Percentiles rank a stretch among this genome's conserved stretches.
phyloP scores from a whole-genome alignment of 768 basidiomycete genomes.

The Leucogyrophana mollusca region DNA sequence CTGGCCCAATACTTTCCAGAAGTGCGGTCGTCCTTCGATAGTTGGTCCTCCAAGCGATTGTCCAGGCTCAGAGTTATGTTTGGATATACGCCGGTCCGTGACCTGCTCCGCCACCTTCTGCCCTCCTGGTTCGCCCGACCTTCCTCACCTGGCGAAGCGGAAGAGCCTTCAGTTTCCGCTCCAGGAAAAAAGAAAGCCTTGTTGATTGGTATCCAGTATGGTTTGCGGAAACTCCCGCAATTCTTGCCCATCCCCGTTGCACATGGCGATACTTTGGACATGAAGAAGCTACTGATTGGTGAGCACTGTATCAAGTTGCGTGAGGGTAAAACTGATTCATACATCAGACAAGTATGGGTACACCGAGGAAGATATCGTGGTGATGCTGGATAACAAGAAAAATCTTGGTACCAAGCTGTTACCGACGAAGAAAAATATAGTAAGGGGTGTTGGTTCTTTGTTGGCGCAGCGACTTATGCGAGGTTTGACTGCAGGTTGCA shows the following conservation, averaged over 20 bases:
- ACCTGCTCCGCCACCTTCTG: too few species aligned
- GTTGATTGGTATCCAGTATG: constrained; percentile 1
- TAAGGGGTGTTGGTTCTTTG: not conserved
- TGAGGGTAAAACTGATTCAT: not conserved
- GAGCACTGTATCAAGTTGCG: constrained; percentile 1
- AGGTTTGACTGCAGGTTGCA: not conserved
- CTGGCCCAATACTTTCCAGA: too few species aligned
- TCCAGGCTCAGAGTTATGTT: too few species aligned
- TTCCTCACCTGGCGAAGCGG: too few species aligned
- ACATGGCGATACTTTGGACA: constrained; percentile 16
- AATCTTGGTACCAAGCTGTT: not conserved
- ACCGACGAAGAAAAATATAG: constrained; percentile 3
- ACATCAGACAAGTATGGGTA: constrained; percentile 1
- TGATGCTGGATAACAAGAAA: constrained; percentile 4
- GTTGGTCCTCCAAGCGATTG: too few species aligned
- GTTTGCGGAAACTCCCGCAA: not conserved
- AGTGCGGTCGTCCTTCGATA: too few species aligned
- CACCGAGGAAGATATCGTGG: constrained; percentile 1
- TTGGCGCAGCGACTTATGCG: not conserved
- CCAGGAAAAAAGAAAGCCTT: constrained; percentile 2
- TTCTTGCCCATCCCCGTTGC: constrained; percentile 6
- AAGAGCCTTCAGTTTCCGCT: too few species aligned
- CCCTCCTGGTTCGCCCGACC: too few species aligned
- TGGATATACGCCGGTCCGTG: too few species aligned
- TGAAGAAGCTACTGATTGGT: constrained; percentile 18